Percentiles rank a stretch among this genome's conserved stretches.
These are phyloP conservation scores for Allium fistulosum DNA, from an alignment of 106 monocot genomes.

Conservation along the genomic window DNA sequence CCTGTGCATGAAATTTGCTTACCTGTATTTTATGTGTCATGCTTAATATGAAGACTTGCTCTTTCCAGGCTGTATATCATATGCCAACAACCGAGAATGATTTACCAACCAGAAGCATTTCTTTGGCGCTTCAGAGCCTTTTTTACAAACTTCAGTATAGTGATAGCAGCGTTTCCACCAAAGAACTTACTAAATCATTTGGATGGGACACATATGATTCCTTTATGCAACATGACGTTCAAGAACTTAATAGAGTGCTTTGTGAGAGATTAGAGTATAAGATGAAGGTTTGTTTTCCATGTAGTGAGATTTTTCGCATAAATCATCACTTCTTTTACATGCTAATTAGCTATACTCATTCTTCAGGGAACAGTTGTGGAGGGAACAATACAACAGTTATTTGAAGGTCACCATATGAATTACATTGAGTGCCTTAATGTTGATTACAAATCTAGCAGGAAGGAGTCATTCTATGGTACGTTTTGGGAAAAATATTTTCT, in stretches of 20 bases:
- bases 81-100: slow-evolving; percentile 47
- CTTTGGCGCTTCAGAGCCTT: slow-evolving; percentile 36
- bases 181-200: slow-evolving; percentile 43
- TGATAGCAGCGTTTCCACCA: slow-evolving; percentile 54
- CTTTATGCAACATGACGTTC: slow-evolving; percentile 63
- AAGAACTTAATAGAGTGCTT: slow-evolving; percentile 73
- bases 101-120: slow-evolving; percentile 34
- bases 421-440: slow-evolving; percentile 77
- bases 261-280: slow-evolving; percentile 59
- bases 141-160: slow-evolving; percentile 68
- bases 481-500: background rate
- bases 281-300: slow-evolving; percentile 44
- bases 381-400: slow-evolving; percentile 58
- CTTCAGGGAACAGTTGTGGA: slow-evolving; percentile 54
- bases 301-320: background rate
- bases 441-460: slow-evolving; percentile 53
- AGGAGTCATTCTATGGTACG: slow-evolving; percentile 67
- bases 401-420: slow-evolving; percentile 70
- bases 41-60: slow-evolving; percentile 17
- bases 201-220: slow-evolving; percentile 49
- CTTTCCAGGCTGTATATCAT: slow-evolving; percentile 36
- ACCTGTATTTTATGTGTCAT: slow-evolving; percentile 16
- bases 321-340: background rate
- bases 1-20: background rate
- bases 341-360: slow-evolving; percentile 4